Evolutionary conservation across 208 protist species (phyloP).

Genomic region (Trypanosoma scelopori): DNA sequence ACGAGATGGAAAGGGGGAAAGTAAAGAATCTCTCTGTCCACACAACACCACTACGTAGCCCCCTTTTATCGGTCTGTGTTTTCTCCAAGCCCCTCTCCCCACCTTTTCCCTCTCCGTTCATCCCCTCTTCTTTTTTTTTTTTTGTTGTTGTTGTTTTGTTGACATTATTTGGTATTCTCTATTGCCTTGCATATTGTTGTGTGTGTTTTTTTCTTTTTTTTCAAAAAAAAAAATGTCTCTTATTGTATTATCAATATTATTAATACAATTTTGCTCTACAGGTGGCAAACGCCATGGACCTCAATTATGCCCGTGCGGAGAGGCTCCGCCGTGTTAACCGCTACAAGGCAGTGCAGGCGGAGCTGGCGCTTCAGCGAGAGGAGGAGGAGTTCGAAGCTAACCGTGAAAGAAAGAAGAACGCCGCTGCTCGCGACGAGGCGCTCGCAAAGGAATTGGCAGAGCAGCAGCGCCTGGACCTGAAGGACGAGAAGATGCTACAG

Average conservation of each 20-base stretch:
- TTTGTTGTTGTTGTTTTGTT: neutral
- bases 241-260: no score
- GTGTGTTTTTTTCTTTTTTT: slow-evolving; percentile 9
- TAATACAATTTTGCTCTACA: neutral
- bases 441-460: slow-evolving; percentile 79
- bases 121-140: neutral
- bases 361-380: slow-evolving; percentile 74
- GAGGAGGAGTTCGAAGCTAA: slow-evolving; percentile 64
- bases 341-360: slow-evolving; percentile 84
- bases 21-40: no score
- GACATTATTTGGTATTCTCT: neutral
- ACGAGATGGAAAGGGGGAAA: no score
- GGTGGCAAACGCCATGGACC: slow-evolving; percentile 34
- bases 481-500: slow-evolving; percentile 90
- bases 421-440: slow-evolving; percentile 64
- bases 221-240: no score
- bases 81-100: neutral
- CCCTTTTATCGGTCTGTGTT: neutral
- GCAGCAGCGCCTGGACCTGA: slow-evolving; percentile 64
- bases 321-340: slow-evolving; percentile 82
- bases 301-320: slow-evolving; percentile 64
- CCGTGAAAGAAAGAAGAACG: slow-evolving; percentile 42
- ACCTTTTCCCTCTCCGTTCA: neutral
- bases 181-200: slow-evolving; percentile 15
- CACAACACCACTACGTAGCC: neutral